phyloP scores from a whole-genome alignment of 1,284 basidiomycete genomes.

The Inonotus obliquus region DNA sequence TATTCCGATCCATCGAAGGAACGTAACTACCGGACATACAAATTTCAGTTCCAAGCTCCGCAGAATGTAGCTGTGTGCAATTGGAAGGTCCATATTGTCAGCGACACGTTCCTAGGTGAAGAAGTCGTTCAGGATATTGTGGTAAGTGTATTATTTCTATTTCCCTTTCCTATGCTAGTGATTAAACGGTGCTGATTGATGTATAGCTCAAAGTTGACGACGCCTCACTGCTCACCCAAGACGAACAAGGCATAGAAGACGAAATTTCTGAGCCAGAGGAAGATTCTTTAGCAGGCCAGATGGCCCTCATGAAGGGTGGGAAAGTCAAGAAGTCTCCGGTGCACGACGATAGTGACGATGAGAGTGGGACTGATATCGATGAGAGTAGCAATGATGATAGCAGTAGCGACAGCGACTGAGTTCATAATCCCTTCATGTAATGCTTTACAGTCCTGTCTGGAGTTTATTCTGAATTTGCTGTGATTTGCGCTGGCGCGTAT shows the following conservation, averaged over 20 bases:
- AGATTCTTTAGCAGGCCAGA: conserved; percentile 93
- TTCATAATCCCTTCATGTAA: background rate
- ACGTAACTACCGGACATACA: conserved; percentile 77
- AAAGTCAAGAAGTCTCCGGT: conserved; percentile 64
- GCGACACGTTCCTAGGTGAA: conserved; percentile 86
- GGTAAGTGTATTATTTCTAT: conserved; percentile 38
- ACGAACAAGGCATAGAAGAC: conserved; percentile 70
- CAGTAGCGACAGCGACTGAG: conserved; percentile 37
- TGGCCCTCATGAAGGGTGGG: conserved; percentile 95
- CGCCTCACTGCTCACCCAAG: conserved; percentile 48
- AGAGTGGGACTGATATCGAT: conserved; percentile 41
- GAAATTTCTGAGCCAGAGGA: conserved; percentile 97
- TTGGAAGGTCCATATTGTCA: conserved; percentile 84
- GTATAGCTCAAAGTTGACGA: conserved; percentile 80
- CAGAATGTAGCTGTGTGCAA: conserved; percentile 81
- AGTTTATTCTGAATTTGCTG: background rate
- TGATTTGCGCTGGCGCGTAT: background rate
- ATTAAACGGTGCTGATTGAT: background rate
- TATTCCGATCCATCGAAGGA: conserved; percentile 52
- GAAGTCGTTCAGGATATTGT: conserved; percentile 71
- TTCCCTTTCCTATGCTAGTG: background rate
- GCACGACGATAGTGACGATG: conserved; percentile 35
- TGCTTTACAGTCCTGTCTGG: background rate
- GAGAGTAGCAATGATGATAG: conserved; percentile 42
- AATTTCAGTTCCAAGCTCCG: conserved; percentile 94